Conservation (phyloP, 192 early-diverging fungal species). For the Backusella tarrabulga region DNA sequence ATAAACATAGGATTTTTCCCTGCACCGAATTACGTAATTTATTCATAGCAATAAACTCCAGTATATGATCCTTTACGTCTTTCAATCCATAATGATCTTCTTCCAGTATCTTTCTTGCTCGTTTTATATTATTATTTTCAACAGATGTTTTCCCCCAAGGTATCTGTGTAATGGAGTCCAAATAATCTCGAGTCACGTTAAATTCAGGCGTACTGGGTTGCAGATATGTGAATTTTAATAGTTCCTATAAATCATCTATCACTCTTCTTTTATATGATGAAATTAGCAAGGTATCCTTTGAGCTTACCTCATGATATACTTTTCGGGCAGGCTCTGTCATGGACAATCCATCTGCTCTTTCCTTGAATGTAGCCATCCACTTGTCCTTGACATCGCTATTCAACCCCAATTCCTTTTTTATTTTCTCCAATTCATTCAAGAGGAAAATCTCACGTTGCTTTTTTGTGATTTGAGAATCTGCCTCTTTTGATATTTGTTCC, state of each 20-base stretch:
- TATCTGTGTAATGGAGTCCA: constrained; percentile 97
- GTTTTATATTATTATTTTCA: constrained; percentile 94
- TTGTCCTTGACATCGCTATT: constrained; percentile 98
- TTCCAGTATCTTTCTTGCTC: constrained; percentile 84
- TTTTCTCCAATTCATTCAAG: constrained; percentile 98
- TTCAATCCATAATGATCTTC: constrained; percentile 98
- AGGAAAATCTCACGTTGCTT: constrained; percentile 97
- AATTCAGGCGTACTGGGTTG: constrained; percentile 95
- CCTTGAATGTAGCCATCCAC: constrained; percentile 91
- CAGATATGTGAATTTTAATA: constrained; percentile 86
- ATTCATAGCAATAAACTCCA: constrained; percentile 98
- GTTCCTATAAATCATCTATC: constrained; percentile 50
- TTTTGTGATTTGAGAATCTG: constrained; percentile 95
- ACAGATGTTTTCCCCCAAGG: constrained; percentile 90
- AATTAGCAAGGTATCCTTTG: neutral
- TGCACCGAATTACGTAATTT: constrained; percentile 92
- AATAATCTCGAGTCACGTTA: constrained; percentile 97
- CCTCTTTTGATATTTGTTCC: constrained; percentile 96
- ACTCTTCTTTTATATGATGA: neutral
- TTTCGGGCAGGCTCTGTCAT: constrained; percentile 91
- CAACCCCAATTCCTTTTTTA: constrained; percentile 97
- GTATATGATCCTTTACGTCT: constrained; percentile 97
- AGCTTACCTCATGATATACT: constrained; percentile 76
- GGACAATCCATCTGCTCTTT: constrained; percentile 70
- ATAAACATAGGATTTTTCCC: constrained; percentile 96